Evolutionary conservation across 768 basidiomycete genomes (phyloP), one percentile per base, ranked within the genome.

Genomic region (Naematelia encephala): DNA sequence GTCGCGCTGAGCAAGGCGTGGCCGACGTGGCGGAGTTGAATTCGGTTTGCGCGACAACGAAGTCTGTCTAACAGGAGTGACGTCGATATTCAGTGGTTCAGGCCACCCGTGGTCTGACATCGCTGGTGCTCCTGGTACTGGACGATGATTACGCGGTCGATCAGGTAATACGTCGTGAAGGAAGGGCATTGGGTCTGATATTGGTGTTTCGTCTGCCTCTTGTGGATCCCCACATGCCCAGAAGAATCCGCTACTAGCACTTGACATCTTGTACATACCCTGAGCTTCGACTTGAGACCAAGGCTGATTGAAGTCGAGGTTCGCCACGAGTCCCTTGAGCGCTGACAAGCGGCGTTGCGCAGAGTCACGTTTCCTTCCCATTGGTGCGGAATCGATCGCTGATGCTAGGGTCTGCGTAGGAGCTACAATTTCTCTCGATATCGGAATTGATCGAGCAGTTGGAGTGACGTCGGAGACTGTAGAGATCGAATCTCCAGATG

Each of bases 281-380:
- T 56, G 50, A 11, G 16, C 25, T 8, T 59, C 59, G 5, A 54
- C 55, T 4, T 59, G 29, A 12, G 54, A 57, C 69, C 69, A 69
- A n/a, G 61, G 67, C 39, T 73, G 67, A 29, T 64, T 63, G 60
- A 73, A 69, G 51, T 73, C 72, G 12, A 73, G 51, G 46, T 65
- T 65, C 12, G 62, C 69, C 3, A 73, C 69, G 14, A 73, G 53
- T n/a, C 72, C 72, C 39, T 60, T 47, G 10, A 73, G 53, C 11
- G 72, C 69, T 19, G 56, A 60, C 27, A 73, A 51, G 5, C 72
- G 56, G 22, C 72, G 42, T 44, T 73, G 69, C 11, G 67, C 60
- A 1, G 72, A 73, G 51, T 69, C 67, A 14, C 72, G 51, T 54
- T 70, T 73, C 16, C 56, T 52, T 51, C 54, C 51, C 56, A 42